Evolutionary conservation across 805 yeast genomes (phyloP).

Genomic region (Sugiyamaella mastotermitis): DNA sequence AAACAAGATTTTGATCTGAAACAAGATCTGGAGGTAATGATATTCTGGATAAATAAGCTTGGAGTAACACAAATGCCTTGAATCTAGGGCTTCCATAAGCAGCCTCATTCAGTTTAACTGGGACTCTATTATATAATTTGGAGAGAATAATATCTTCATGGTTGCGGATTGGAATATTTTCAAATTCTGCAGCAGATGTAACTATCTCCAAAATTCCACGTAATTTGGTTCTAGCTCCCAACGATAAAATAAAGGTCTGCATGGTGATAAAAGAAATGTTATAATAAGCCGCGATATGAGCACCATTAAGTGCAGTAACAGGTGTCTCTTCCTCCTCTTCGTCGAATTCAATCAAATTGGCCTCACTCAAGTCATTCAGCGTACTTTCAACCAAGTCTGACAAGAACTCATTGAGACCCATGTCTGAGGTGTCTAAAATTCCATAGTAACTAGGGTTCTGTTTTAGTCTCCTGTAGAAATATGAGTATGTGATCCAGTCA

Average conservation of each 20-base stretch:
- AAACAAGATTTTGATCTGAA: conserved; percentile 48
- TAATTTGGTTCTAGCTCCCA: conserved; percentile 52
- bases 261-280: conserved; percentile 60
- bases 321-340: conserved; percentile 31
- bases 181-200: conserved; percentile 69
- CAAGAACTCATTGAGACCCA: conserved; percentile 72
- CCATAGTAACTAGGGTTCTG: conserved; percentile 88
- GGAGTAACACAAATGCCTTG: conserved; percentile 70
- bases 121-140: conserved; percentile 53
- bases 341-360: conserved; percentile 57
- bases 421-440: conserved; percentile 52
- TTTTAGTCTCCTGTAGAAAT: conserved; percentile 73
- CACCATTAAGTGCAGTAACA: conserved; percentile 59
- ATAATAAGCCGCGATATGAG: conserved; percentile 71
- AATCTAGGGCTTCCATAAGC: conserved; percentile 47
- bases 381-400: conserved; percentile 78
- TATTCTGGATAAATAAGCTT: conserved; percentile 72
- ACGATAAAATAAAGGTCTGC: conserved; percentile 47
- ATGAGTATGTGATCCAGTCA: conserved; percentile 83
- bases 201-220: conserved; percentile 59
- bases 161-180: conserved; percentile 52
- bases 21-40: conserved; percentile 55
- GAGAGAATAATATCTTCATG: conserved; percentile 48
- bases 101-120: conserved; percentile 45
- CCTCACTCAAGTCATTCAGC: conserved; percentile 50